These are phyloP conservation scores for Penicillium argentinense DNA, from an alignment of 495 filamentous ascomycete genomes.

Conservation along the genomic window DNA sequence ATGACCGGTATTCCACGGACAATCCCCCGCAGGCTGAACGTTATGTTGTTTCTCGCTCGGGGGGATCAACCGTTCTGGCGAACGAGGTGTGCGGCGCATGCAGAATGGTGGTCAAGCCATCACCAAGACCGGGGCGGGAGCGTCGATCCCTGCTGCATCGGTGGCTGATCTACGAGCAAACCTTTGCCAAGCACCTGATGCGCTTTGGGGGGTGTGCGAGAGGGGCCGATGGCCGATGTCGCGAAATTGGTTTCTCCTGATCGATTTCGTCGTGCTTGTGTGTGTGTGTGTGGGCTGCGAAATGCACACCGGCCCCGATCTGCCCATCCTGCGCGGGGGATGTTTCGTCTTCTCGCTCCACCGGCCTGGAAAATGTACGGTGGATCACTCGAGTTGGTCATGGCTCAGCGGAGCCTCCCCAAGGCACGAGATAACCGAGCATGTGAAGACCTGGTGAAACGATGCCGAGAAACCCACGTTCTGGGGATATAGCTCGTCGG, in stretches of 20 bases:
- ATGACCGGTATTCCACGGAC: not conserved
- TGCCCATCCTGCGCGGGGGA: not conserved
- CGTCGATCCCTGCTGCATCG: slow-evolving; percentile 14
- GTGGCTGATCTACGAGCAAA: slow-evolving; percentile 17
- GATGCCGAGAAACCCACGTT: slow-evolving; percentile 1
- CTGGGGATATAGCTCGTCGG: not conserved
- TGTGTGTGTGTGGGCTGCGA: not conserved
- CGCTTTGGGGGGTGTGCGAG: slow-evolving; percentile 10
- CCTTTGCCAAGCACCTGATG: slow-evolving; percentile 21
- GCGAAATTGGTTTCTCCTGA: not conserved
- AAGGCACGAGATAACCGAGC: slow-evolving; percentile 23
- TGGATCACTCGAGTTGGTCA: slow-evolving; percentile 19
- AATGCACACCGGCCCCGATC: not conserved
- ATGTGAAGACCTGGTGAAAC: slow-evolving; percentile 23
- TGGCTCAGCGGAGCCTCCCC: slow-evolving; percentile 21
- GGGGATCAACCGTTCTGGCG: not conserved
- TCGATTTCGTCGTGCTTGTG: not conserved
- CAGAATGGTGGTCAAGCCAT: slow-evolving; percentile 8
- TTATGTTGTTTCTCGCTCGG: not conserved
- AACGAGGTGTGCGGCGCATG: not conserved
- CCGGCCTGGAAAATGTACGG: not conserved
- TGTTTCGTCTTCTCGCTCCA: not conserved
- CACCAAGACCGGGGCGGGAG: slow-evolving; percentile 4
- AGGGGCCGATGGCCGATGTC: slow-evolving; percentile 4
- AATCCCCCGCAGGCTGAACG: not conserved